These are phyloP conservation scores for Jamesozyma piceae DNA, from an alignment of 805 yeast species.

Conservation along the genomic window DNA sequence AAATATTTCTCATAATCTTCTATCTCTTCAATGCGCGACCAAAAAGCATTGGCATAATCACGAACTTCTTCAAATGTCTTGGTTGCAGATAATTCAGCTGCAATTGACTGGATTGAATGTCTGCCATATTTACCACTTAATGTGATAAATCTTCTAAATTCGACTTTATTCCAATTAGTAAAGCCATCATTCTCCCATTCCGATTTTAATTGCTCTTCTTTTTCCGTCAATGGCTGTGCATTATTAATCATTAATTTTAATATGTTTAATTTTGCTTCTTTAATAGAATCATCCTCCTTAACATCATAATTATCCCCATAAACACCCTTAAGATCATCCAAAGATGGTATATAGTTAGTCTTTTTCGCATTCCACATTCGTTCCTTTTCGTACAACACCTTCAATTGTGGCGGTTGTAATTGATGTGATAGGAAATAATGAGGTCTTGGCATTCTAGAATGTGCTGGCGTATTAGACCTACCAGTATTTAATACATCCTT, in stretches of 20 bases:
- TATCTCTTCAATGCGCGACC: conserved; percentile 68
- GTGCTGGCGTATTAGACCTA: conserved; percentile 40
- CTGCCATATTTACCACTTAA: conserved; percentile 75
- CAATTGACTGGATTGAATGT: conserved; percentile 57
- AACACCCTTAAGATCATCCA: conserved; percentile 42
- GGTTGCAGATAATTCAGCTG: conserved; percentile 65
- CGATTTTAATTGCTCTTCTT: conserved; percentile 57
- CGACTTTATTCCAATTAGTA: conserved; percentile 77
- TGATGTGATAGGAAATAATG: conserved; percentile 82
- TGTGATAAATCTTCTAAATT: conserved; percentile 72
- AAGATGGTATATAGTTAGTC: conserved; percentile 54
- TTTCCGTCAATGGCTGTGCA: conserved; percentile 75
- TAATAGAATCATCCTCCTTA: conserved; percentile 35
- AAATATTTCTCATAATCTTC: conserved; percentile 85
- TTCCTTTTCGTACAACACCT: conserved; percentile 73
- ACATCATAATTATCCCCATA: conserved; percentile 30
- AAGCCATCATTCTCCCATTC: conserved; percentile 59
- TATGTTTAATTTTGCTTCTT: conserved; percentile 41
- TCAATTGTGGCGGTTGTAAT: conserved; percentile 69
- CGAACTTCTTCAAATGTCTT: conserved; percentile 73
- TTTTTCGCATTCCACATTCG: conserved; percentile 65
- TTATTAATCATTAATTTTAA: conserved; percentile 67
- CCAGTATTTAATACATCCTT: conserved; percentile 72
- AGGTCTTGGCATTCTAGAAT: conserved; percentile 80
- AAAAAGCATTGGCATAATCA: conserved; percentile 69